Percentiles rank a stretch among this genome's conserved stretches.
Conservation (phyloP, 2,329 filamentous ascomycete species). For the Arthrobotrys musiformis region DNA sequence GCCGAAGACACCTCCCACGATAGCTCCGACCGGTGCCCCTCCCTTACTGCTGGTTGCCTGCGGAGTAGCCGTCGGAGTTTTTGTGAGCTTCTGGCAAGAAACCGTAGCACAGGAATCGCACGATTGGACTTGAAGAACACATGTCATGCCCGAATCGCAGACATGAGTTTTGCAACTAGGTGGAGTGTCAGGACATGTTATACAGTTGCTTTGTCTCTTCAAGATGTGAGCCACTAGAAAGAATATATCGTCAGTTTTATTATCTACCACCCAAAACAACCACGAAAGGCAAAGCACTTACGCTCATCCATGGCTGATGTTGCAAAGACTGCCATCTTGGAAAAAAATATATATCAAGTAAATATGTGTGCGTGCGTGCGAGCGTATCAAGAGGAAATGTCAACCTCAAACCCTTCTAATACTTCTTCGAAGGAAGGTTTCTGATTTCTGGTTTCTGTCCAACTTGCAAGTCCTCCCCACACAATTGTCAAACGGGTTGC, state of each 20-base stretch:
- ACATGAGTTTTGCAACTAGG: slow-evolving; percentile 69
- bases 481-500: slow-evolving; percentile 5
- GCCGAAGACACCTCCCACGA: slow-evolving; percentile 90
- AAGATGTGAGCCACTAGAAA: slow-evolving; percentile 46
- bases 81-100: slow-evolving; percentile 64
- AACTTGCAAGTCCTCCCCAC: slow-evolving; percentile 2
- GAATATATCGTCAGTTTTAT: slow-evolving; percentile 4
- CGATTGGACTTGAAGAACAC: slow-evolving; percentile 70
- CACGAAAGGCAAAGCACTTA: slow-evolving; percentile 9
- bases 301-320: slow-evolving; percentile 43
- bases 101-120: slow-evolving; percentile 72
- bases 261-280: neutral
- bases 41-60: slow-evolving; percentile 59
- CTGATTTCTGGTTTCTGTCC: too few species aligned
- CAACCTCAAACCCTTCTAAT: slow-evolving; percentile 22
- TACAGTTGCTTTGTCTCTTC: slow-evolving; percentile 63
- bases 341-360: slow-evolving; percentile 14
- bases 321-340: slow-evolving; percentile 36
- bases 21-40: slow-evolving; percentile 78
- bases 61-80: slow-evolving; percentile 62
- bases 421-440: slow-evolving; percentile 1
- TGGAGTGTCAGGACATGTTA: slow-evolving; percentile 67
- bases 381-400: slow-evolving; percentile 22
- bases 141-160: slow-evolving; percentile 69
- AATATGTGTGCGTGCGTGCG: neutral